Percentiles rank a stretch among this genome's conserved stretches.
These are phyloP conservation scores for Fusarium concolor DNA, from an alignment of 2,329 filamentous ascomycete genomes.

Conservation along the genomic window DNA sequence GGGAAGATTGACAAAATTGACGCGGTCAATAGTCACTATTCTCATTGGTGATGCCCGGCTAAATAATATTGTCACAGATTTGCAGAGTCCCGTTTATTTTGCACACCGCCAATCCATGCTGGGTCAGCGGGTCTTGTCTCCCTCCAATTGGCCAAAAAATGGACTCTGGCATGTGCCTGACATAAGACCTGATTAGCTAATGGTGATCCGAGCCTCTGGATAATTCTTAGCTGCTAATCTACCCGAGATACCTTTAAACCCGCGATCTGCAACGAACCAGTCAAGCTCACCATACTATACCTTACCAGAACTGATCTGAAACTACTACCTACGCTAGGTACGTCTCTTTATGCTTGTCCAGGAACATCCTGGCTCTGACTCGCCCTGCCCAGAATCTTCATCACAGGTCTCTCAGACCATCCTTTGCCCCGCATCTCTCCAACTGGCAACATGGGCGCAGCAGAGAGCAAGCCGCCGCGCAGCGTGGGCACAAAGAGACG, in stretches of 20 bases:
- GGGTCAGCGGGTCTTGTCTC: not conserved
- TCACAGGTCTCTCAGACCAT: constrained; percentile 6
- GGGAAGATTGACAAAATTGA: fast-evolving
- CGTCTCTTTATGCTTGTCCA: not conserved
- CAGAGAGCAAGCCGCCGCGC: constrained; percentile 21
- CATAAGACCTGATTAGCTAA: constrained; percentile 28
- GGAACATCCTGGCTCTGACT: constrained; percentile 9
- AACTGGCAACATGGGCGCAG: constrained; percentile 23
- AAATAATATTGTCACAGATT: not conserved
- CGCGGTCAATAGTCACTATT: fast-evolving
- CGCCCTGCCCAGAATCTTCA: not conserved
- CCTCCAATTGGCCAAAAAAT: constrained; percentile 8
- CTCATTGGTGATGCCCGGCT: fast-evolving
- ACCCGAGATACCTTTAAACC: constrained; percentile 37
- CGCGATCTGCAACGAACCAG: constrained; percentile 31
- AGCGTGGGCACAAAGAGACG: constrained; percentile 18
- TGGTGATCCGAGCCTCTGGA: constrained; percentile 22
- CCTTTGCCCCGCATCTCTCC: constrained; percentile 19
- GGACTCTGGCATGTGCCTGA: constrained; percentile 9
- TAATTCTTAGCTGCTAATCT: constrained; percentile 33
- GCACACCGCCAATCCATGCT: constrained; percentile 21
- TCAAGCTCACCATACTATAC: constrained; percentile 1
- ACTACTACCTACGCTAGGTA: constrained; percentile 20
- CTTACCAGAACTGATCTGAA: constrained; percentile 19
- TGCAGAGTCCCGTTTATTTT: constrained; percentile 26